Evolutionary conservation across 1,284 basidiomycete genomes (phyloP).

Genomic region (Uromyces viciae-fabae): DNA sequence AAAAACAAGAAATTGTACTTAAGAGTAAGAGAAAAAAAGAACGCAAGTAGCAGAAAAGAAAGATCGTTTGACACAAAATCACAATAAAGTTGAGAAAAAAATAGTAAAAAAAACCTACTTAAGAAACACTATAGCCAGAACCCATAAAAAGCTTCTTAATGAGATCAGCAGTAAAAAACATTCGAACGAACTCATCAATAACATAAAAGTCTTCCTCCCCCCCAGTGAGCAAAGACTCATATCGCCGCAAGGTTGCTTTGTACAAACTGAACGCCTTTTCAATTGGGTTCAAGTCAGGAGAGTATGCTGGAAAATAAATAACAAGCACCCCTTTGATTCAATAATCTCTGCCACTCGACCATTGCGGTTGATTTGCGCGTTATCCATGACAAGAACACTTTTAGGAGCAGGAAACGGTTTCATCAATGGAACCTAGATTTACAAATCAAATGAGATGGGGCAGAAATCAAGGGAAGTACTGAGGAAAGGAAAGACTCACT

Average conservation of each 20-base stretch:
- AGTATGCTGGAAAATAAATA: neutral
- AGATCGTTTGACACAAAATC: too few species aligned
- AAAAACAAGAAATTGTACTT: too few species aligned
- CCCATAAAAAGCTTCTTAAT: neutral
- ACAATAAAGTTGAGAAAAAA: too few species aligned
- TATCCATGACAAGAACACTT: neutral
- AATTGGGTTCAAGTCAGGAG: slow-evolving; percentile 7
- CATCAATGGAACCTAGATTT: neutral
- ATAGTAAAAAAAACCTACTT: too few species aligned
- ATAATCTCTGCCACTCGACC: neutral
- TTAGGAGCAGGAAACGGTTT: neutral
- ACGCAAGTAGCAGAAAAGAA: too few species aligned
- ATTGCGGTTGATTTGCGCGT: neutral
- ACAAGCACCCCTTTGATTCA: neutral
- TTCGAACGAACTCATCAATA: neutral
- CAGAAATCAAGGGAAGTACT: too few species aligned
- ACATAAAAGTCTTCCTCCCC: neutral
- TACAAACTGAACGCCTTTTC: neutral
- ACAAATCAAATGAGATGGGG: too few species aligned
- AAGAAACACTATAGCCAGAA: neutral
- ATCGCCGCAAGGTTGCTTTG: neutral
- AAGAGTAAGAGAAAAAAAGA: too few species aligned
- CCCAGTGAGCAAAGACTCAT: neutral
- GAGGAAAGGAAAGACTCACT: neutral
- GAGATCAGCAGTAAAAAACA: neutral